phyloP scores from a whole-genome alignment of 768 basidiomycete species.

The Rhizopogon salebrosus region DNA sequence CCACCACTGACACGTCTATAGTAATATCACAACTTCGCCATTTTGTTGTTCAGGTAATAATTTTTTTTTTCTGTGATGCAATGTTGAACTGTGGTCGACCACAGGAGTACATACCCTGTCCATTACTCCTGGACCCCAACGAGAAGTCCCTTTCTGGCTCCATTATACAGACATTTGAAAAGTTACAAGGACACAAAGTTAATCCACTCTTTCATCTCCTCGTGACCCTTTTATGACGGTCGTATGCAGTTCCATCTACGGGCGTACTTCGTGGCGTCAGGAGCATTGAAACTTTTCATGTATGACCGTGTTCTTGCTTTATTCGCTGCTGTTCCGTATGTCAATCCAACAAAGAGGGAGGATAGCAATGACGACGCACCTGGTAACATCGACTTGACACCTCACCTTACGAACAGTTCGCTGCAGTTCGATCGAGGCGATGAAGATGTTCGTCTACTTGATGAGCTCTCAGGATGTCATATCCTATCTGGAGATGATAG shows the following conservation, averaged over 20 bases:
- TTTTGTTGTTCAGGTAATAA: conserved; percentile 86
- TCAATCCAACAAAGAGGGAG: conserved; percentile 33
- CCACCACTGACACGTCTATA: conserved; percentile 47
- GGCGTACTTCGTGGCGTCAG: conserved; percentile 77
- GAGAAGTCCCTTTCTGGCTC: conserved; percentile 33
- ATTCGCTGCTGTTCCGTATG: conserved; percentile 77
- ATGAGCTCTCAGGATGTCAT: conserved; percentile 69
- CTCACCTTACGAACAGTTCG: conserved; percentile 92
- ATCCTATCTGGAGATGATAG: conserved; percentile 34
- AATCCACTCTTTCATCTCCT: conserved; percentile 11
- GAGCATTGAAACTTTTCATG: conserved; percentile 74
- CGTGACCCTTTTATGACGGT: conserved; percentile 9
- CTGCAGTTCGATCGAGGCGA: conserved; percentile 68
- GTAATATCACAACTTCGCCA: conserved; percentile 86
- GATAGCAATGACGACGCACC: conserved; percentile 16
- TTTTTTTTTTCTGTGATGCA: conserved; percentile 1
- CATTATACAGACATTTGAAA: conserved; percentile 8
- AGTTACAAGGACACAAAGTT: conserved; percentile 57
- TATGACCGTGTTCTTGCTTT: conserved; percentile 81
- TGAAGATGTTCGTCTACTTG: conserved; percentile 68
- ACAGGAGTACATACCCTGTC: conserved; percentile 81
- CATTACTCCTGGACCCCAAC: conserved; percentile 71
- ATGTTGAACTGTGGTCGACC: conserved; percentile 2
- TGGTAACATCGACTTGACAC: conserved; percentile 44
- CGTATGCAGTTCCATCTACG: conserved; percentile 82